phyloP scores from a whole-genome alignment of 345 rosid species.

The Erucastrum elatum region DNA sequence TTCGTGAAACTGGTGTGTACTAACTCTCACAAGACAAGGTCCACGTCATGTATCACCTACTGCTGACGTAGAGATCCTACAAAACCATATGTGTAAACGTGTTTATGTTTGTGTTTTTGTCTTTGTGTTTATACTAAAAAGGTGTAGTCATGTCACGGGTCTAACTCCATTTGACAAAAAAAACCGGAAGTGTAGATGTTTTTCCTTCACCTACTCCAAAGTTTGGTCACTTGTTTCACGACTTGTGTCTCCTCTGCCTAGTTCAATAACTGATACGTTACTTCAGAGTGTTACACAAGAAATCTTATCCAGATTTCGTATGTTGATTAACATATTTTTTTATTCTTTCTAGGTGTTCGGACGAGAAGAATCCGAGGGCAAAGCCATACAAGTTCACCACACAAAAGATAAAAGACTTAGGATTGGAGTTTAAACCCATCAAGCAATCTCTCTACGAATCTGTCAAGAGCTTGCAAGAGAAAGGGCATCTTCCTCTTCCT shows the following conservation, averaged over 20 bases:
- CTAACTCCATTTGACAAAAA: conserved; percentile 27
- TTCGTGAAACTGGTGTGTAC: conserved; percentile 24
- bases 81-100: conserved; percentile 12
- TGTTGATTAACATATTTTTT: not conserved
- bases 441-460: conserved; percentile 85
- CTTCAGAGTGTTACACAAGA: conserved; percentile 22
- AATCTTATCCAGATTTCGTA: conserved; percentile 11
- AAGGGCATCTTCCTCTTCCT: conserved; percentile 74
- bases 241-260: conserved; percentile 32
- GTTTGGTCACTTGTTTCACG: conserved; percentile 33
- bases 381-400: conserved; percentile 77
- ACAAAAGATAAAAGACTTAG: conserved; percentile 77
- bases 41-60: conserved; percentile 23
- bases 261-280: conserved; percentile 1
- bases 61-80: conserved; percentile 7
- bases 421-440: conserved; percentile 76
- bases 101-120: not conserved
- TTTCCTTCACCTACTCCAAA: conserved; percentile 38
- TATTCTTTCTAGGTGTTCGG: conserved; percentile 62
- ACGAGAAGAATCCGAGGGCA: conserved; percentile 81
- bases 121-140: not conserved
- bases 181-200: not conserved
- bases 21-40: conserved; percentile 21
- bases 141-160: conserved; percentile 4
- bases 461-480: conserved; percentile 86